Evolutionary conservation across 179 eudicot genomes (phyloP).

Genomic region (Carnegiea gigantea): DNA sequence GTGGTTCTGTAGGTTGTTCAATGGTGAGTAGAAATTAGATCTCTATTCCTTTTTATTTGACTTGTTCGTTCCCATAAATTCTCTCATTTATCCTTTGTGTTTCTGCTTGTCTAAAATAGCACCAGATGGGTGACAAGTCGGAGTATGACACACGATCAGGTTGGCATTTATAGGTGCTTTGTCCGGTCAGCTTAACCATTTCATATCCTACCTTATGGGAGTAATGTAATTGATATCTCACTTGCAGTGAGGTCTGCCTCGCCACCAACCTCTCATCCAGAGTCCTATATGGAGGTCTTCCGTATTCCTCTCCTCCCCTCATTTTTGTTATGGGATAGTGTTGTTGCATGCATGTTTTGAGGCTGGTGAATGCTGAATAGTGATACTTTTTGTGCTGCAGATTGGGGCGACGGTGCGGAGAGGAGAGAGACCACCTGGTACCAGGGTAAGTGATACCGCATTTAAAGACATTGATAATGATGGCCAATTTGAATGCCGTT

Average conservation of each 20-base stretch:
- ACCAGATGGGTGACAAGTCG: conserved; percentile 39
- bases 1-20: conserved; percentile 39
- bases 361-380: conserved; percentile 13
- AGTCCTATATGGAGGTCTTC: conserved; percentile 69
- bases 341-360: background rate
- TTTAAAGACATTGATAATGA: no score
- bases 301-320: conserved; percentile 1
- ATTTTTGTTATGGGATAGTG: background rate
- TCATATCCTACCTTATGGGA: conserved; percentile 6
- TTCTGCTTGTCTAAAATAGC: conserved; percentile 29
- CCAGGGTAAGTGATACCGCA: conserved; percentile 30
- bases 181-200: conserved; percentile 8
- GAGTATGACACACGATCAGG: conserved; percentile 60
- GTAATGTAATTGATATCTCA: conserved; percentile 15
- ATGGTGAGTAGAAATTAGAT: conserved; percentile 46
- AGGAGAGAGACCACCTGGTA: conserved; percentile 78
- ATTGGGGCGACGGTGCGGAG: conserved; percentile 54
- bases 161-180: conserved; percentile 12
- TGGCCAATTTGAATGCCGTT: background rate
- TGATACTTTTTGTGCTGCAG: conserved; percentile 36
- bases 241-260: conserved; percentile 63
- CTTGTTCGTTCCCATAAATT: background rate
- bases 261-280: conserved; percentile 63
- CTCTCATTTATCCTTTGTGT: background rate
- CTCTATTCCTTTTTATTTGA: background rate